phyloP scores from a whole-genome alignment of 2,329 filamentous ascomycete genomes.

The Colletotrichum liaoningense region DNA sequence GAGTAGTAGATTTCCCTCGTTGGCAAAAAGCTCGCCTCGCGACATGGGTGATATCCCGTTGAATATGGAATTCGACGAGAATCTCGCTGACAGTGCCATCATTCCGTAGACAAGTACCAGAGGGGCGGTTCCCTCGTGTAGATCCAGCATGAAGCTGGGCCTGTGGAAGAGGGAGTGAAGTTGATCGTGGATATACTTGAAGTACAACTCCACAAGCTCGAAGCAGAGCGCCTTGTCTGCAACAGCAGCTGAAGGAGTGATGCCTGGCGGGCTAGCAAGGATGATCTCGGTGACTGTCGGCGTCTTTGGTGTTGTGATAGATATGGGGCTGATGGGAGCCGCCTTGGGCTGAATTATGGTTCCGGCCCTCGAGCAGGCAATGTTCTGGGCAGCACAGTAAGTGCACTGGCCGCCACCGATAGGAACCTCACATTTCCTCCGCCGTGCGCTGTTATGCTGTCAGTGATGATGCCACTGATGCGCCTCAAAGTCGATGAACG shows the following conservation, averaged over 20 bases:
- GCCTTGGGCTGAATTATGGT: constrained; percentile 37
- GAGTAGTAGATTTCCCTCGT: constrained; percentile 41
- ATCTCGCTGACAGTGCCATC: constrained; percentile 41
- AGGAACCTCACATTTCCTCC: constrained; percentile 36
- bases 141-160: constrained; percentile 40
- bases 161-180: constrained; percentile 48
- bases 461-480: neutral
- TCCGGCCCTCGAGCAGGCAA: constrained; percentile 35
- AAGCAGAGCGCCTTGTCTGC: constrained; percentile 35
- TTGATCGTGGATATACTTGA: constrained; percentile 47
- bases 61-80: constrained; percentile 38
- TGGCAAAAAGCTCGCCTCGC: constrained; percentile 39
- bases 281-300: constrained; percentile 30
- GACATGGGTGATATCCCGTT: constrained; percentile 38
- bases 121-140: constrained; percentile 38
- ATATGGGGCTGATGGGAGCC: constrained; percentile 29
- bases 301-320: constrained; percentile 27
- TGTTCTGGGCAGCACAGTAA: constrained; percentile 35
- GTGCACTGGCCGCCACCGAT: constrained; percentile 34
- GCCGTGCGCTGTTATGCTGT: constrained; percentile 29
- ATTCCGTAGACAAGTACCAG: constrained; percentile 41
- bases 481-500: neutral
- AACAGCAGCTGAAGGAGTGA: constrained; percentile 32
- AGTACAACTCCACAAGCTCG: constrained; percentile 46
- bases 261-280: constrained; percentile 18